Percentiles rank a stretch among this genome's conserved stretches.
phyloP scores from a whole-genome alignment of 306 rosid species.

The Sicyos baderoa region DNA sequence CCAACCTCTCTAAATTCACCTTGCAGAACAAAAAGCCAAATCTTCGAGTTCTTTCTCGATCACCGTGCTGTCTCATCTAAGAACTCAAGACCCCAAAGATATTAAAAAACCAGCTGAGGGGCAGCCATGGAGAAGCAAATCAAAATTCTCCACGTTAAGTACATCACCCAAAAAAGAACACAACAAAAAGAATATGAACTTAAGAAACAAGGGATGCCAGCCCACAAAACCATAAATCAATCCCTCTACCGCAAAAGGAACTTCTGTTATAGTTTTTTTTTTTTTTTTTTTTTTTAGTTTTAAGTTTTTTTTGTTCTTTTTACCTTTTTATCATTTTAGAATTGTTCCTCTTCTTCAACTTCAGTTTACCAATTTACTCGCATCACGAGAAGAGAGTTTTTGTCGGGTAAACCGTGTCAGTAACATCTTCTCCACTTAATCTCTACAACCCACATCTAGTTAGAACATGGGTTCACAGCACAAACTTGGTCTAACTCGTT shows the following conservation, averaged over 20 bases:
- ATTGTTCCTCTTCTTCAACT: conserved; percentile 13
- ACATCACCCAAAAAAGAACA: conserved; percentile 2
- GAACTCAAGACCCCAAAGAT: conserved; percentile 19
- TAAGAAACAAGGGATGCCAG: conserved; percentile 2
- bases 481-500: conserved; percentile 38
- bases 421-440: neutral
- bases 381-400: conserved; percentile 15
- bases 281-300: neutral
- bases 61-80: neutral
- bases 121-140: conserved; percentile 6
- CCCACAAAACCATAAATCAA: conserved; percentile 17
- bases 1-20: conserved; percentile 11
- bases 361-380: conserved; percentile 9
- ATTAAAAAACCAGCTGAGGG: conserved; percentile 20
- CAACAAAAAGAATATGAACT: neutral
- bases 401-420: conserved; percentile 7
- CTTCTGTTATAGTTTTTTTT: neutral
- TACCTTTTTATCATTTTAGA: neutral
- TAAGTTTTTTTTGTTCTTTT: neutral
- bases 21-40: neutral
- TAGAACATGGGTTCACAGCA: neutral
- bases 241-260: conserved; percentile 15
- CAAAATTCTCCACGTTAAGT: conserved; percentile 18
- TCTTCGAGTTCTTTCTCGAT: neutral
- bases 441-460: conserved; percentile 16